Percentiles rank a stretch among this genome's conserved stretches.
Evolutionary conservation across 225 moss, liverwort and hornwort species (phyloP).

Genomic region (Polytrichum formosum): DNA sequence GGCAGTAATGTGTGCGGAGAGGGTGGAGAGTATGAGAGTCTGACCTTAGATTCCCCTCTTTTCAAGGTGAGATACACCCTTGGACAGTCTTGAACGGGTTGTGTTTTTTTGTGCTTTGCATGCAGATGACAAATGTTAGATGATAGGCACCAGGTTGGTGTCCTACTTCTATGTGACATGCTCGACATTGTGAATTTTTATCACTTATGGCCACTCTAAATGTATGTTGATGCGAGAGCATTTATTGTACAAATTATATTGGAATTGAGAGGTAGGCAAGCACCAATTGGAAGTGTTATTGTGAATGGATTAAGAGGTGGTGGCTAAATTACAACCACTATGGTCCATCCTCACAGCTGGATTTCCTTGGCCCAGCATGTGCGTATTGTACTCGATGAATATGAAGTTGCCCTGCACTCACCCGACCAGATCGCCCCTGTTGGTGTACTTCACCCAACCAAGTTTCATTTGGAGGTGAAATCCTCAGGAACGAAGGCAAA

Average conservation of each 20-base stretch:
- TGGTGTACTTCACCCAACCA: slow-evolving; percentile 77
- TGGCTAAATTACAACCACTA: slow-evolving; percentile 28
- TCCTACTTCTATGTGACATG: too few species aligned
- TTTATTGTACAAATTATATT: background rate
- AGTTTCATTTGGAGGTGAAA: slow-evolving; percentile 77
- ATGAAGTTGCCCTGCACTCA: slow-evolving; percentile 69
- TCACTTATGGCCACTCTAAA: too few species aligned
- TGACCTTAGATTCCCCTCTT: slow-evolving; percentile 78
- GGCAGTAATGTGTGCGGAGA: slow-evolving; percentile 96
- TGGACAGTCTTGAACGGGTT: background rate
- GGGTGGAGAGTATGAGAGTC: slow-evolving; percentile 97
- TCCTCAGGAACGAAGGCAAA: slow-evolving; percentile 17
- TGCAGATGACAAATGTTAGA: too few species aligned
- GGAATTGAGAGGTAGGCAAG: slow-evolving; percentile 6
- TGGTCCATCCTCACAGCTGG: slow-evolving; percentile 53
- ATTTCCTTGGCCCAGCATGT: slow-evolving; percentile 80
- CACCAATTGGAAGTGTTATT: slow-evolving; percentile 34
- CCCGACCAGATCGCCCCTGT: slow-evolving; percentile 86
- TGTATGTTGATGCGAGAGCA: background rate
- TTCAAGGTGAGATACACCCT: slow-evolving; percentile 54
- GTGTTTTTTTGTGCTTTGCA: background rate
- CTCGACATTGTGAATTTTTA: too few species aligned
- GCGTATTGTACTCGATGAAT: slow-evolving; percentile 79
- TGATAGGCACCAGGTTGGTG: too few species aligned
- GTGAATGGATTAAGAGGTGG: slow-evolving; percentile 34